phyloP scores from a whole-genome alignment of 805 yeast species.

The Candida suzukii region DNA sequence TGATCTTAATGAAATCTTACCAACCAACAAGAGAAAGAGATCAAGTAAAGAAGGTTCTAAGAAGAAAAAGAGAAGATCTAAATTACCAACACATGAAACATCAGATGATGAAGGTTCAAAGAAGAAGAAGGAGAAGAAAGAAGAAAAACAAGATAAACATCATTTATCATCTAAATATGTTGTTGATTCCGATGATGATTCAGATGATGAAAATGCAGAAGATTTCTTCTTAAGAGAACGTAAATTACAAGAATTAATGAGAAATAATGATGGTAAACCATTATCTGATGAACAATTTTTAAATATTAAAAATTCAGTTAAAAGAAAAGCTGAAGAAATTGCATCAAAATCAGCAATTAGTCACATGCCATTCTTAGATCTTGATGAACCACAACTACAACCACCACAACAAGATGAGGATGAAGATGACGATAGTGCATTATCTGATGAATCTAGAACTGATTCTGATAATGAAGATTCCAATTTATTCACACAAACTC shows the following conservation, averaged over 20 bases:
- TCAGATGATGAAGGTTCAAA: conserved; percentile 20
- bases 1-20: conserved; percentile 1
- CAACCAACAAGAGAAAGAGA: conserved; percentile 3
- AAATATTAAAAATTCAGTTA: not conserved
- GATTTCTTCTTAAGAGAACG: conserved; percentile 53
- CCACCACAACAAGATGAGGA: not conserved
- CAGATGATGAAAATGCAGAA: conserved; percentile 47
- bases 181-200: conserved; percentile 56
- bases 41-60: conserved; percentile 5
- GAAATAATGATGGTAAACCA: conserved; percentile 15
- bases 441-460: not conserved
- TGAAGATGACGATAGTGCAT: not conserved
- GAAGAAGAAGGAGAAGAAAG: not conserved
- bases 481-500: not conserved
- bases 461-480: not conserved
- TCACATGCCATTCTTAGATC: conserved; percentile 4
- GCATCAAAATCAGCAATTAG: not conserved
- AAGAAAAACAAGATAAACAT: conserved; percentile 3
- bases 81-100: conserved; percentile 22
- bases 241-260: conserved; percentile 31
- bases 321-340: not conserved
- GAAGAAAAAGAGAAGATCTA: conserved; percentile 3
- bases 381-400: conserved; percentile 8
- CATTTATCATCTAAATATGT: conserved; percentile 48
- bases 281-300: conserved; percentile 22